Conservation (phyloP, 2,329 filamentous ascomycete species). For the Akanthomyces lecanii region DNA sequence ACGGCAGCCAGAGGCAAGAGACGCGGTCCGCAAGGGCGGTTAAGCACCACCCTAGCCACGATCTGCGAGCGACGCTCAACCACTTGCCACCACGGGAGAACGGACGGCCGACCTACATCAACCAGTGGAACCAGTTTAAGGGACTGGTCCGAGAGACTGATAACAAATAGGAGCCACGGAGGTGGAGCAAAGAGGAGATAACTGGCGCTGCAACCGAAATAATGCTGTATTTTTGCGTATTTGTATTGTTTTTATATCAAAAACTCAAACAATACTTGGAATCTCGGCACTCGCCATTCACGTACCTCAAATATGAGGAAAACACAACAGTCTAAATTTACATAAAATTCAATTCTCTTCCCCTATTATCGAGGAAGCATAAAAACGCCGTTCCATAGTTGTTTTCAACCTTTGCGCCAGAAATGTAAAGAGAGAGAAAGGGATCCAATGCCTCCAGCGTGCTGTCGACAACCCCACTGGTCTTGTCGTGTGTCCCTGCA, state of each 20-base stretch:
- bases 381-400: conserved; percentile 21
- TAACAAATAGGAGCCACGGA: neutral
- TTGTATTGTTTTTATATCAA: neutral
- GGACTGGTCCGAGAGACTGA: conserved; percentile 14
- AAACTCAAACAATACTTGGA: neutral
- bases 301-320: neutral
- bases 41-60: conserved; percentile 19
- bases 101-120: conserved; percentile 30
- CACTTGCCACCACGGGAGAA: conserved; percentile 26
- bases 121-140: conserved; percentile 36
- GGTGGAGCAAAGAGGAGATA: neutral
- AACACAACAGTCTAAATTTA: neutral
- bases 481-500: neutral
- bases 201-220: conserved; percentile 1
- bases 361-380: conserved; percentile 10
- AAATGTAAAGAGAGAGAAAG: conserved; percentile 24
- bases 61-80: conserved; percentile 34
- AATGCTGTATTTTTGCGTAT: conserved; percentile 7
- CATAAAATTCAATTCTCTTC: conserved; percentile 3
- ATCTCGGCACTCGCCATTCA: too few species aligned
- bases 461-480: conserved; percentile 16
- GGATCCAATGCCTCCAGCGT: conserved; percentile 1
- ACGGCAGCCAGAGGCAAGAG: conserved; percentile 3
- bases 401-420: conserved; percentile 28
- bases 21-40: neutral